phyloP scores from a whole-genome alignment of 305 asterid genomes.

The Fraxinus sp. region DNA sequence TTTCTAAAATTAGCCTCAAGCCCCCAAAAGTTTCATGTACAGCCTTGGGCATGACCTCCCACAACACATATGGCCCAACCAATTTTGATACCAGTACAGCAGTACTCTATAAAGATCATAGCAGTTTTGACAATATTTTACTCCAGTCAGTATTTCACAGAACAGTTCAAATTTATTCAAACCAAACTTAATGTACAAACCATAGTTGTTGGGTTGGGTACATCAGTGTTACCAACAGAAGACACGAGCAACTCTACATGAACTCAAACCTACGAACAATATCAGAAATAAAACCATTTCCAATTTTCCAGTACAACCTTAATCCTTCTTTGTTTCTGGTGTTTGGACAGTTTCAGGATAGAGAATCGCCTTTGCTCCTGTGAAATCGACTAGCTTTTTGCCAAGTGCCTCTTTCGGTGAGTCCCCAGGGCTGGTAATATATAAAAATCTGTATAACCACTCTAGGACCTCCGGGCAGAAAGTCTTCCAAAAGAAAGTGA shows the following conservation, averaged over 20 bases:
- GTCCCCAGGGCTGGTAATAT: constrained; percentile 31
- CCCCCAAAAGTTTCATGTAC: too few species aligned
- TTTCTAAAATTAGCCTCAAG: too few species aligned
- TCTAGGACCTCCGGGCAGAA: constrained; percentile 65
- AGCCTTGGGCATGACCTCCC: too few species aligned
- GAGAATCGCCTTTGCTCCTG: constrained; percentile 40
- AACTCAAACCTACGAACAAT: background rate
- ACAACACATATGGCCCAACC: too few species aligned
- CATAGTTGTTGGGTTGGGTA: background rate
- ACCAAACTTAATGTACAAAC: background rate
- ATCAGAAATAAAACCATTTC: background rate
- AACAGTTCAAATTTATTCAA: background rate
- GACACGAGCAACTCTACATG: background rate
- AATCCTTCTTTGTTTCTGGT: constrained; percentile 38
- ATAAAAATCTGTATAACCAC: constrained; percentile 41
- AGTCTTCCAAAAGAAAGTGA: constrained; percentile 48
- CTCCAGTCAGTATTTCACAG: constrained; percentile 2
- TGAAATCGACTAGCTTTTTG: constrained; percentile 52
- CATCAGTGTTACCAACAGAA: background rate
- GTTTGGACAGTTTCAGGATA: constrained; percentile 50
- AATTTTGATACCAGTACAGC: background rate
- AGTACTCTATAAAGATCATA: background rate
- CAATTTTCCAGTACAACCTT: background rate
- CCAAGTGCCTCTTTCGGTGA: constrained; percentile 34
- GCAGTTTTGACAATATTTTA: background rate